phyloP scores from a whole-genome alignment of 495 filamentous ascomycete genomes.

The Tirmania nivea region DNA sequence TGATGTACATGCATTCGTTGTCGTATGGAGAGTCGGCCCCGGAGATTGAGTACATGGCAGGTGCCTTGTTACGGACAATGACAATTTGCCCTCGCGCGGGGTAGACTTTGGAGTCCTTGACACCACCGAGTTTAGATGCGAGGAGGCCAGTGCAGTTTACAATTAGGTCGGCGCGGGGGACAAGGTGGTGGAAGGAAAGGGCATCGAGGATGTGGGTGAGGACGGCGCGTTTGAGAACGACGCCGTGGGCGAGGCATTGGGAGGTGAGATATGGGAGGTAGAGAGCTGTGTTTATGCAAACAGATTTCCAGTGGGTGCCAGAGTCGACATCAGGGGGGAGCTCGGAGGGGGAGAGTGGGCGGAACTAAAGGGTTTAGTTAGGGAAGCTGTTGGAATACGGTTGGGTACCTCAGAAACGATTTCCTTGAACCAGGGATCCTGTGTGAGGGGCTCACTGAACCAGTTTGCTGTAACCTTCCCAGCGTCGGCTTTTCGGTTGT shows the following conservation, averaged over 20 bases:
- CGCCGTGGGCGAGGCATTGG: slow-evolving; percentile 49
- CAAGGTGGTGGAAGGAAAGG: slow-evolving; percentile 35
- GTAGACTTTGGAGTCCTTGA: slow-evolving; percentile 49
- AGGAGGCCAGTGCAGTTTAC: slow-evolving; percentile 76
- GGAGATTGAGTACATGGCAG: slow-evolving; percentile 43
- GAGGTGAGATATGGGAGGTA: slow-evolving; percentile 70
- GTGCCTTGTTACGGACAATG: slow-evolving; percentile 61
- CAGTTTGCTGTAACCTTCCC: slow-evolving; percentile 23
- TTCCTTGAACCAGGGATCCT: slow-evolving; percentile 64
- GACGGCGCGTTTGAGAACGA: slow-evolving; percentile 35
- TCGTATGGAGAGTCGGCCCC: slow-evolving; percentile 54
- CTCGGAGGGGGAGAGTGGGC: slow-evolving; percentile 30
- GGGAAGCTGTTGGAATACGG: neutral
- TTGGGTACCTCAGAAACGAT: slow-evolving; percentile 43
- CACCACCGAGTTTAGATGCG: slow-evolving; percentile 55
- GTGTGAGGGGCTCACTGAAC: slow-evolving; percentile 40
- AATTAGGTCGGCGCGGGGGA: slow-evolving; percentile 39
- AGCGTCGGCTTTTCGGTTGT: slow-evolving; percentile 40
- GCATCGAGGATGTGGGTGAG: slow-evolving; percentile 57
- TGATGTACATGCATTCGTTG: slow-evolving; percentile 69
- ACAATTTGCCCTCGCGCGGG: slow-evolving; percentile 78
- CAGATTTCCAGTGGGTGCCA: slow-evolving; percentile 51
- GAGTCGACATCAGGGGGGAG: slow-evolving; percentile 41
- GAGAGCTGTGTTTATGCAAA: slow-evolving; percentile 76
- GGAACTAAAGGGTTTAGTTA: slow-evolving; percentile 22